Percentiles rank a stretch among this genome's conserved stretches.
phyloP scores from a whole-genome alignment of 208 protist species.

The Trypanosoma scelopori region DNA sequence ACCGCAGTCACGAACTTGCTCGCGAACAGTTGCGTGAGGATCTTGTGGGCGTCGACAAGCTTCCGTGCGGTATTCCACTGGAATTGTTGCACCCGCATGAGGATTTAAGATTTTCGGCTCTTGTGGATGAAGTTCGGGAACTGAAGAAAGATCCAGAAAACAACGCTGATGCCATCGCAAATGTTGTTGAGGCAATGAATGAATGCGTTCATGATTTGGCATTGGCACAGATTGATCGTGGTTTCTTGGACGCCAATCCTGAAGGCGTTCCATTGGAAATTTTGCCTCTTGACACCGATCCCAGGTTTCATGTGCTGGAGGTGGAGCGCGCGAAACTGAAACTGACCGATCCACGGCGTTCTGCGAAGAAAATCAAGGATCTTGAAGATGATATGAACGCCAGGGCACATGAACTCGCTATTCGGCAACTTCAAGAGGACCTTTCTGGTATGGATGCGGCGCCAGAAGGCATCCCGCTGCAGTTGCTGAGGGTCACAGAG shows the following conservation, averaged over 20 bases:
- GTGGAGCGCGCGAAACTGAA: conserved; percentile 64
- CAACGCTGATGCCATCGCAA: conserved; percentile 35
- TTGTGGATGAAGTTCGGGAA: conserved; percentile 64
- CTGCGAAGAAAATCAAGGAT: conserved; percentile 51
- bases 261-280: conserved; percentile 55
- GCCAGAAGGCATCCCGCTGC: conserved; percentile 57
- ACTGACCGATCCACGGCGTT: conserved; percentile 51
- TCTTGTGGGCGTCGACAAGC: conserved; percentile 58
- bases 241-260: conserved; percentile 56
- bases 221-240: conserved; percentile 41
- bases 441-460: conserved; percentile 52
- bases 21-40: conserved; percentile 37
- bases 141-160: conserved; percentile 51
- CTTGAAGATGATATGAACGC: conserved; percentile 80
- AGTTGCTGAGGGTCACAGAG: conserved; percentile 49
- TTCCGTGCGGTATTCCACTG: conserved; percentile 58
- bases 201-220: conserved; percentile 57
- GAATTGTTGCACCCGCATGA: conserved; percentile 52
- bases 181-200: conserved; percentile 53
- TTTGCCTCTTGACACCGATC: conserved; percentile 64
- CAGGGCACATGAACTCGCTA: conserved; percentile 62
- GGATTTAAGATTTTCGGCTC: conserved; percentile 49
- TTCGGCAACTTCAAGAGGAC: conserved; percentile 44
- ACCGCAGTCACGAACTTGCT: conserved; percentile 43
- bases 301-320: conserved; percentile 61